These are phyloP conservation scores for Aulographum hederae DNA, from an alignment of 2,329 filamentous ascomycete species.

Conservation along the genomic window DNA sequence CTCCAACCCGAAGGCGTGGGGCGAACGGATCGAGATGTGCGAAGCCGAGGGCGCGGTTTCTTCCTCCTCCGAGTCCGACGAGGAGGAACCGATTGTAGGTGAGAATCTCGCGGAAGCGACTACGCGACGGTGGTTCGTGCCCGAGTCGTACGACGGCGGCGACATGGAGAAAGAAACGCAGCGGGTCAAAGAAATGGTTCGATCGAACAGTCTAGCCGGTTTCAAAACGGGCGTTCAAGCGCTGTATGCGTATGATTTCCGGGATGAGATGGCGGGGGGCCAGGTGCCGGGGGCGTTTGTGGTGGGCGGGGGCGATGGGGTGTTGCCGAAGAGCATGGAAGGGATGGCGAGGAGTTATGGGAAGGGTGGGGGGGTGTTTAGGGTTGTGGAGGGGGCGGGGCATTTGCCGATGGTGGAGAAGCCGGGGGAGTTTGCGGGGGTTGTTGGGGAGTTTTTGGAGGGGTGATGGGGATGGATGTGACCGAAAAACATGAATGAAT, in stretches of 20 bases:
- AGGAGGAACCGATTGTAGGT: slow-evolving; percentile 37
- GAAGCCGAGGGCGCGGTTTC: slow-evolving; percentile 32
- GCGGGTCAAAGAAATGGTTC: slow-evolving; percentile 50
- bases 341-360: slow-evolving; percentile 38
- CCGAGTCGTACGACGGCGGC: slow-evolving; percentile 36
- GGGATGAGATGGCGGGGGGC: slow-evolving; percentile 33
- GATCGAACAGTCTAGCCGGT: slow-evolving; percentile 48
- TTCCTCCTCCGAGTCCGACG: no score
- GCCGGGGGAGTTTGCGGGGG: neutral
- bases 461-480: neutral
- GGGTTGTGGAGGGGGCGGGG: slow-evolving; percentile 49
- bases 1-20: slow-evolving; percentile 64
- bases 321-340: slow-evolving; percentile 63
- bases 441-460: neutral
- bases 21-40: slow-evolving; percentile 52
- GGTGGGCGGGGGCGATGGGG: slow-evolving; percentile 56
- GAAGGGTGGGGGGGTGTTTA: slow-evolving; percentile 36
- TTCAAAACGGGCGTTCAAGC: slow-evolving; percentile 52
- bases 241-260: slow-evolving; percentile 54
- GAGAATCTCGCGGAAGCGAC: slow-evolving; percentile 49
- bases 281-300: slow-evolving; percentile 47
- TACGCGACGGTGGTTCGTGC: slow-evolving; percentile 57
- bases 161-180: slow-evolving; percentile 29
- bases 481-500: no score
- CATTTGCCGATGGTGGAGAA: slow-evolving; percentile 70